phyloP scores from a whole-genome alignment of 768 basidiomycete genomes.

The Suillus discolor region DNA sequence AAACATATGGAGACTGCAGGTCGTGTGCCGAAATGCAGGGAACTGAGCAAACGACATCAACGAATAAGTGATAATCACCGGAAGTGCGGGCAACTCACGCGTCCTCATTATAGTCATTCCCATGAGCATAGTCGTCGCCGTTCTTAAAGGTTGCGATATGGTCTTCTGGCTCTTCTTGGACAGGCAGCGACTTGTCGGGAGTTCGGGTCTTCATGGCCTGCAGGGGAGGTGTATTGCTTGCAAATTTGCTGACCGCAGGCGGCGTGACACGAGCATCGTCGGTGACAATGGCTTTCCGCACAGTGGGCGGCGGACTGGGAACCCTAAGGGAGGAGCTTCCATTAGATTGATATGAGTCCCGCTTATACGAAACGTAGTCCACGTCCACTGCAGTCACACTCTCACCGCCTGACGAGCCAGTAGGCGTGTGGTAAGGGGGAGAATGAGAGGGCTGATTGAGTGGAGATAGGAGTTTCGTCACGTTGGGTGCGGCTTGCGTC shows the following conservation, averaged over 20 bases:
- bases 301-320: slow-evolving; percentile 29
- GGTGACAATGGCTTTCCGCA: slow-evolving; percentile 26
- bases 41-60: no score
- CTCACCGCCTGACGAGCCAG: slow-evolving; percentile 50
- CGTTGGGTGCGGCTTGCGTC: slow-evolving; percentile 32
- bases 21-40: no score
- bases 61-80: no score
- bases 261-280: slow-evolving; percentile 35
- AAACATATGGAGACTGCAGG: no score
- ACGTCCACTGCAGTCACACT: slow-evolving; percentile 36
- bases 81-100: slow-evolving; percentile 8
- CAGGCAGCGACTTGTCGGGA: slow-evolving; percentile 72
- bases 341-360: slow-evolving; percentile 43
- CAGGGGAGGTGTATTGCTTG: slow-evolving; percentile 57
- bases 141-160: slow-evolving; percentile 46
- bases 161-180: slow-evolving; percentile 78
- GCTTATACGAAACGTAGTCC: slow-evolving; percentile 46
- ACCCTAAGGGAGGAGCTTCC: slow-evolving; percentile 28
- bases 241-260: slow-evolving; percentile 38
- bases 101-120: slow-evolving; percentile 45
- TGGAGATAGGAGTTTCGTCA: slow-evolving; percentile 35
- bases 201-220: slow-evolving; percentile 57
- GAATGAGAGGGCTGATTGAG: slow-evolving; percentile 36
- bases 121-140: slow-evolving; percentile 43
- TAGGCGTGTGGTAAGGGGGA: slow-evolving; percentile 51